Conservation (phyloP, 805 yeast genomes). For the Kuraishia capsulata region DNA sequence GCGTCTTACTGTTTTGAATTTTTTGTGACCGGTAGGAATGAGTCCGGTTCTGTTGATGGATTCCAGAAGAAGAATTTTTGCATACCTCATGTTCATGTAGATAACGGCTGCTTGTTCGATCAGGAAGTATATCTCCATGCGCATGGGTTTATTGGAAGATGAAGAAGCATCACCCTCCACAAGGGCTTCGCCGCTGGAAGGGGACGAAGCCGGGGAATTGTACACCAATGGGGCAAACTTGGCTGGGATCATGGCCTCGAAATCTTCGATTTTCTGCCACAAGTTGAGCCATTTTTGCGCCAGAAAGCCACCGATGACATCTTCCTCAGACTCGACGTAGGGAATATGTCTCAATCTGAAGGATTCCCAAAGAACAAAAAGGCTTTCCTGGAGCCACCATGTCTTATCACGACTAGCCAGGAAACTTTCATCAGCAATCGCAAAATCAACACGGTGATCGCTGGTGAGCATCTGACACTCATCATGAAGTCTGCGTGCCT, state of each 20-base stretch:
- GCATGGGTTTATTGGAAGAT: background rate
- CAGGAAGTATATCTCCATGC: background rate
- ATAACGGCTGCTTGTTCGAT: conserved; percentile 1
- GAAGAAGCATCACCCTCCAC: background rate
- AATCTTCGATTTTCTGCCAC: conserved; percentile 4
- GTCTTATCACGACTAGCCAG: conserved; percentile 3
- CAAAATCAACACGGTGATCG: conserved; percentile 5
- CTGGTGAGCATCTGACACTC: conserved; percentile 4
- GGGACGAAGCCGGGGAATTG: background rate
- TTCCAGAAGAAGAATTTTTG: background rate
- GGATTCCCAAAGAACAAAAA: conserved; percentile 4
- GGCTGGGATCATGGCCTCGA: background rate
- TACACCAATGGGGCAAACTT: background rate
- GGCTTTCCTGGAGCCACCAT: conserved; percentile 9
- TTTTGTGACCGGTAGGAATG: background rate
- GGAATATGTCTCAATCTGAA: conserved; percentile 4
- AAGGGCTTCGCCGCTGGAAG: background rate
- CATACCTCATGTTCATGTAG: background rate
- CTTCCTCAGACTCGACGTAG: conserved; percentile 4
- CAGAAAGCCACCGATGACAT: conserved; percentile 2
- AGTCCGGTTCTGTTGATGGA: background rate
- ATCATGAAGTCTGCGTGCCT: conserved; percentile 1
- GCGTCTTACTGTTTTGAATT: background rate
- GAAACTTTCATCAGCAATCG: conserved; percentile 1
- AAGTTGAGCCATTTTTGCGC: conserved; percentile 7